Percentiles rank a stretch among this genome's conserved stretches.
phyloP scores from a whole-genome alignment of 1,139 yeast species.

The Kurtzmaniella quercitrusa region DNA sequence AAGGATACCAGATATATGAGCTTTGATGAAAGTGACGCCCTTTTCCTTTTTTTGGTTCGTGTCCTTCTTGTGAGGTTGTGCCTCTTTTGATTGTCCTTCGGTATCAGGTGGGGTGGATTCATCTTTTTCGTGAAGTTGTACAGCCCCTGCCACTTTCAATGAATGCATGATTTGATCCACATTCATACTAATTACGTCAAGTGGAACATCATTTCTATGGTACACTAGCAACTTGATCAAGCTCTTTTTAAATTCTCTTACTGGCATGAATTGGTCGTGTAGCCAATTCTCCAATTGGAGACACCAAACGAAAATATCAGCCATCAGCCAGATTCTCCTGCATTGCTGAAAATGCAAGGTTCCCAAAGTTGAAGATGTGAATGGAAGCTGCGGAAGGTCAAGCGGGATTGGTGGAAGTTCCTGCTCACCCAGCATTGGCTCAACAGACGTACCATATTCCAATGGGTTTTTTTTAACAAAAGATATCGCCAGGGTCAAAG shows the following conservation, averaged over 20 bases:
- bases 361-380: constrained; percentile 47
- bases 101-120: too few species aligned
- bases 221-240: constrained; percentile 49
- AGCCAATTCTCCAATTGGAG: constrained; percentile 47
- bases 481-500: constrained; percentile 17
- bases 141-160: constrained; percentile 43
- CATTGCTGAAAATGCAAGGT: constrained; percentile 43
- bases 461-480: constrained; percentile 14
- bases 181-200: constrained; percentile 53
- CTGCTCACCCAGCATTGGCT: constrained; percentile 11
- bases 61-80: background rate
- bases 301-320: constrained; percentile 46
- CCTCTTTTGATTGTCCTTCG: too few species aligned
- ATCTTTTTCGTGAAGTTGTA: constrained; percentile 15
- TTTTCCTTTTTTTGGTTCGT: constrained; percentile 12
- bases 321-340: constrained; percentile 35
- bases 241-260: constrained; percentile 48
- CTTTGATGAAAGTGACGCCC: constrained; percentile 20
- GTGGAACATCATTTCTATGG: constrained; percentile 47
- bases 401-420: constrained; percentile 49
- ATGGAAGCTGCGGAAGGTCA: constrained; percentile 56
- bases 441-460: constrained; percentile 4
- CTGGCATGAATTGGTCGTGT: constrained; percentile 47
- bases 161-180: constrained; percentile 50
- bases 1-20: constrained; percentile 31